A percentile compares a stretch with the other conserved stretches of the same genome.
Evolutionary conservation across 2,329 filamentous ascomycete genomes (phyloP).

Genomic region (Penicillium vulpinum): DNA sequence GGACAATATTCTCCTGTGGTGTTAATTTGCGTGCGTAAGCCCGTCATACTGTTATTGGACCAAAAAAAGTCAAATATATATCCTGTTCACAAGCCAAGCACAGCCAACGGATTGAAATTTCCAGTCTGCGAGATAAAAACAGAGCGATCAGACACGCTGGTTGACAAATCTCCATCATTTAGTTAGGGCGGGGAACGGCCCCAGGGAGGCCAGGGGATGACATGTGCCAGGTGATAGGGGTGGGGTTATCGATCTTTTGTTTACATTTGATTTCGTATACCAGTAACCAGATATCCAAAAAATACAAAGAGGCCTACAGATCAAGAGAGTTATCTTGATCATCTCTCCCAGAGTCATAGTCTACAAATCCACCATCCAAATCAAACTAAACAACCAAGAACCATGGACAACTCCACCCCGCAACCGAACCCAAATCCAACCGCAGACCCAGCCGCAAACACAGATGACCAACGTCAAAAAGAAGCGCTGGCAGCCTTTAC

Average conservation of each 20-base stretch:
- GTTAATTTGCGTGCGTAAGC: neutral
- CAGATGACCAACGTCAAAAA: conserved; percentile 35
- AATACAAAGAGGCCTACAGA: neutral
- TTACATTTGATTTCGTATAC: neutral
- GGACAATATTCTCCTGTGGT: too few species aligned
- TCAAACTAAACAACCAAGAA: neutral
- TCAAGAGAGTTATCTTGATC: neutral
- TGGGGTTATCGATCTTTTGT: neutral
- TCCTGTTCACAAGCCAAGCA: neutral
- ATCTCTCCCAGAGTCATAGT: neutral
- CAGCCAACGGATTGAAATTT: neutral
- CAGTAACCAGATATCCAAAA: neutral
- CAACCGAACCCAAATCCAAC: conserved; percentile 1
- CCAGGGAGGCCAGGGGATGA: neutral
- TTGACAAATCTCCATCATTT: neutral
- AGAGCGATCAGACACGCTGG: neutral
- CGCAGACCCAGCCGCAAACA: conserved; percentile 9
- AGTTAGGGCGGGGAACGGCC: neutral
- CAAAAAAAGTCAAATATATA: neutral
- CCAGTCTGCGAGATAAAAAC: neutral
- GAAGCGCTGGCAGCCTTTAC: conserved; percentile 49
- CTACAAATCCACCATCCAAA: neutral
- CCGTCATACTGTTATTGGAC: neutral
- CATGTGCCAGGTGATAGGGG: neutral
- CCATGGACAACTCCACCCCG: conserved; percentile 1